These are phyloP conservation scores for Tolypocladium capitatum DNA, from an alignment of 2,329 filamentous ascomycete species.

Conservation along the genomic window DNA sequence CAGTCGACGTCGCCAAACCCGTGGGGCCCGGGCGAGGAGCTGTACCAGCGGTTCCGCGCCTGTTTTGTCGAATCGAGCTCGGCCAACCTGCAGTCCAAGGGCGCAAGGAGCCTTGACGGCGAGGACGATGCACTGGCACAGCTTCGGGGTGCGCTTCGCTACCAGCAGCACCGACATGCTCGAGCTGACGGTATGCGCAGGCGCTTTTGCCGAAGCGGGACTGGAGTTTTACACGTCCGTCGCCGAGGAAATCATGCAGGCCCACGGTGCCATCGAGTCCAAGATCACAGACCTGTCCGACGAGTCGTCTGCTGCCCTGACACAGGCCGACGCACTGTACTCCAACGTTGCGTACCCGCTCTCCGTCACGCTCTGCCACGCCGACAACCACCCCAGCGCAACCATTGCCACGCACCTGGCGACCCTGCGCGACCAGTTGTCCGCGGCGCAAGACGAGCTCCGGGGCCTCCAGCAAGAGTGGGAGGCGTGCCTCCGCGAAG, in stretches of 20 bases:
- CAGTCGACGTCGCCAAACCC: conserved; percentile 1
- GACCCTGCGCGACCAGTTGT: conserved; percentile 9
- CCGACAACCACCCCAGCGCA: conserved; percentile 9
- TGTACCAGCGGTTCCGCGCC: conserved; percentile 13
- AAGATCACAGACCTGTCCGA: conserved; percentile 9
- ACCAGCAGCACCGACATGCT: background rate
- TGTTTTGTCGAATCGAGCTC: conserved; percentile 5
- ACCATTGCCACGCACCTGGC: conserved; percentile 14
- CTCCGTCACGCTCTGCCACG: conserved; percentile 17
- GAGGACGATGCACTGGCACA: conserved; percentile 2
- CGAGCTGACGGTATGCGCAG: conserved; percentile 1
- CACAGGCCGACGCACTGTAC: conserved; percentile 13
- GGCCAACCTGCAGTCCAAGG: background rate
- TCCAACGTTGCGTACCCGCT: conserved; percentile 18
- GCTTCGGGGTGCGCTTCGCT: conserved; percentile 8
- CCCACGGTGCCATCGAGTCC: conserved; percentile 9
- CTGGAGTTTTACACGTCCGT: conserved; percentile 9
- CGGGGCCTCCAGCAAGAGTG: conserved; percentile 10
- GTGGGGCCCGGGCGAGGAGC: conserved; percentile 2
- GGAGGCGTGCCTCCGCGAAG: conserved; percentile 10
- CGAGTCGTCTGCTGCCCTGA: conserved; percentile 6
- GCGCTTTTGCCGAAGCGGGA: conserved; percentile 11
- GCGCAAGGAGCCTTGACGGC: background rate
- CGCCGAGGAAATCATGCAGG: conserved; percentile 9
- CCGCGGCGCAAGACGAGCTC: conserved; percentile 11